Conservation (phyloP, 1,139 yeast species). For the Arxiozyma heterogenica region DNA sequence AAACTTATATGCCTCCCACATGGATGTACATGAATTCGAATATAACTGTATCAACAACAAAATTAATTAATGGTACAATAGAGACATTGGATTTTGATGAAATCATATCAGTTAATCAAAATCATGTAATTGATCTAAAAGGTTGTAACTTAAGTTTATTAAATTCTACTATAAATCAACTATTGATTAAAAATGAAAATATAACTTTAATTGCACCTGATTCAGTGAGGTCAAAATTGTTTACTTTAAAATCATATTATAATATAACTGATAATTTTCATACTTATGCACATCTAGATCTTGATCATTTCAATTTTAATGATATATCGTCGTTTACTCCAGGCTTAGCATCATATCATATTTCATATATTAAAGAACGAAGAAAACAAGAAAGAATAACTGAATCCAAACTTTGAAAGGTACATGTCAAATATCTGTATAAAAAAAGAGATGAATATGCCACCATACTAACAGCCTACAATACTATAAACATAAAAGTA, state of each 20-base stretch:
- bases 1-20: slow-evolving; percentile 86
- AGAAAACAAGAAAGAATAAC: background rate
- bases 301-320: slow-evolving; percentile 53
- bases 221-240: slow-evolving; percentile 33
- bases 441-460: no score
- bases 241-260: slow-evolving; percentile 4
- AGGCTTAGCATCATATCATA: slow-evolving; percentile 36
- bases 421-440: no score
- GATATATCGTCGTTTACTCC: slow-evolving; percentile 42
- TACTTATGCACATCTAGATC: slow-evolving; percentile 44
- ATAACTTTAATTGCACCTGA: slow-evolving; percentile 42
- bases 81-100: slow-evolving; percentile 16
- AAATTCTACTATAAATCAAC: slow-evolving; percentile 18
- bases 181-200: slow-evolving; percentile 14
- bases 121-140: slow-evolving; percentile 34
- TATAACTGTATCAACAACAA: slow-evolving; percentile 25
- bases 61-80: slow-evolving; percentile 14
- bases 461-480: no score
- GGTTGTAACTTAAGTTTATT: slow-evolving; percentile 29
- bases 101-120: slow-evolving; percentile 8
- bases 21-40: slow-evolving; percentile 56
- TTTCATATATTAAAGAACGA: background rate
- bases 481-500: no score
- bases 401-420: background rate
- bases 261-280: slow-evolving; percentile 36